These are phyloP conservation scores for Candida dajiaensis DNA, from an alignment of 805 yeast species.

Conservation along the genomic window DNA sequence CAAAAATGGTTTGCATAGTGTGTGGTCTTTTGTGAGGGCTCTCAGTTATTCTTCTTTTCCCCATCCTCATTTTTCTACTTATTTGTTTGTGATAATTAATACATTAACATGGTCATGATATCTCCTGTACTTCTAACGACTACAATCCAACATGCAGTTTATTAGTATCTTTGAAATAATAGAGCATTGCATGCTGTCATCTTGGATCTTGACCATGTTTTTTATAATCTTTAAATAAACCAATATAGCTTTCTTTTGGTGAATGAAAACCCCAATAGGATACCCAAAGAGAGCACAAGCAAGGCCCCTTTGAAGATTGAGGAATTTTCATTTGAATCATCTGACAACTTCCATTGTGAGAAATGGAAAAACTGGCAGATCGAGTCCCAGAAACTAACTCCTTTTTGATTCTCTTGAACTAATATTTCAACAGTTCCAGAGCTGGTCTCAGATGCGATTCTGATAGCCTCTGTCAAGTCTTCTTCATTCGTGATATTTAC, in stretches of 20 bases:
- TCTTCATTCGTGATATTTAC: conserved; percentile 28
- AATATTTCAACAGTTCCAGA: conserved; percentile 13
- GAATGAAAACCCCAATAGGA: conserved; percentile 17
- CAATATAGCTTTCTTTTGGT: background rate
- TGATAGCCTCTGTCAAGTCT: conserved; percentile 28
- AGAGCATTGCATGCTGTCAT: no score
- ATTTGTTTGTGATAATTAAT: background rate
- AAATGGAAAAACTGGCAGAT: conserved; percentile 2
- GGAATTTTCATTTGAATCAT: background rate
- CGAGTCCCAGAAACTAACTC: background rate
- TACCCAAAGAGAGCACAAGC: conserved; percentile 18
- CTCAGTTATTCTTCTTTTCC: background rate
- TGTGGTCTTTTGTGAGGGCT: background rate
- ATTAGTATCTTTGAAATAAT: no score
- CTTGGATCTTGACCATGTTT: no score
- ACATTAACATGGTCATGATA: background rate
- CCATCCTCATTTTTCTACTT: background rate
- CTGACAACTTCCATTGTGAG: background rate
- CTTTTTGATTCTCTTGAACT: background rate
- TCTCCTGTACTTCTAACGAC: background rate
- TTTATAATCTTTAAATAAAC: no score
- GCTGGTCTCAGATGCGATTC: conserved; percentile 8
- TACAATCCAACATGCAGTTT: no score
- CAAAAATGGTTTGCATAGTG: conserved; percentile 48
- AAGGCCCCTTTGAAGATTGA: conserved; percentile 11